Evolutionary conservation across 306 rosid genomes (phyloP).

Genomic region (Urtica urens): DNA sequence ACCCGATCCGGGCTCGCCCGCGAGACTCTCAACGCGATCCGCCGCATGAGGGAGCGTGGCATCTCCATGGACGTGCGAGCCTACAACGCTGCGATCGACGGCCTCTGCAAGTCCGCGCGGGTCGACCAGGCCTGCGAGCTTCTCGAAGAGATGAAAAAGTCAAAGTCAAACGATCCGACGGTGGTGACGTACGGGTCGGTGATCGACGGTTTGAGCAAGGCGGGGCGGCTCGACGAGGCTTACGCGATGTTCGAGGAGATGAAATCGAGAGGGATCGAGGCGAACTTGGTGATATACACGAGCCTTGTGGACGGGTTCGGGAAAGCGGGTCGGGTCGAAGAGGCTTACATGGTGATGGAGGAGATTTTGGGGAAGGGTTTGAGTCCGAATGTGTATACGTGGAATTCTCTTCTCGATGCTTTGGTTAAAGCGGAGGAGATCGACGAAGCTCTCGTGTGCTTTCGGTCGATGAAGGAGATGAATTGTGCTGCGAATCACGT

Average conservation of each 20-base stretch:
- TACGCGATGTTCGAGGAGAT: constrained; percentile 96
- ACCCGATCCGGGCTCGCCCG: constrained; percentile 77
- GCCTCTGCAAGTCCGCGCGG: constrained; percentile 84
- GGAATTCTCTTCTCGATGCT: constrained; percentile 87
- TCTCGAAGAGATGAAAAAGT: constrained; percentile 85
- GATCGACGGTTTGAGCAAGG: constrained; percentile 83
- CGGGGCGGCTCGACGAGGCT: constrained; percentile 92
- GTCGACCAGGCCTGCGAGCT: constrained; percentile 86
- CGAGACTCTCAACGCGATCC: constrained; percentile 60
- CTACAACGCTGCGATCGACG: constrained; percentile 71
- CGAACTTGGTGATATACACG: constrained; percentile 63
- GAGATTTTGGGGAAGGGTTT: constrained; percentile 84
- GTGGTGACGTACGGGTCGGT: constrained; percentile 87
- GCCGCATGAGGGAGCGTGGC: constrained; percentile 83
- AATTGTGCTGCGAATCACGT: constrained; percentile 63
- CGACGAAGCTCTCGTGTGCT: constrained; percentile 78
- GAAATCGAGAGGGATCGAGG: constrained; percentile 57
- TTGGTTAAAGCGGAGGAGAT: constrained; percentile 90
- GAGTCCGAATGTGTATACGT: constrained; percentile 68
- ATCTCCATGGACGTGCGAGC: constrained; percentile 68
- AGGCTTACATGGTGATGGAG: constrained; percentile 83
- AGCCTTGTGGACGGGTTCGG: constrained; percentile 93
- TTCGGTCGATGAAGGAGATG: constrained; percentile 67
- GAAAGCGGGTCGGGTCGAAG: constrained; percentile 92
- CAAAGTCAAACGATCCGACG: constrained; percentile 70